Percentiles rank a stretch among this genome's conserved stretches.
Conservation (phyloP, 2,329 filamentous ascomycete genomes). For the Fusarium sororula region DNA sequence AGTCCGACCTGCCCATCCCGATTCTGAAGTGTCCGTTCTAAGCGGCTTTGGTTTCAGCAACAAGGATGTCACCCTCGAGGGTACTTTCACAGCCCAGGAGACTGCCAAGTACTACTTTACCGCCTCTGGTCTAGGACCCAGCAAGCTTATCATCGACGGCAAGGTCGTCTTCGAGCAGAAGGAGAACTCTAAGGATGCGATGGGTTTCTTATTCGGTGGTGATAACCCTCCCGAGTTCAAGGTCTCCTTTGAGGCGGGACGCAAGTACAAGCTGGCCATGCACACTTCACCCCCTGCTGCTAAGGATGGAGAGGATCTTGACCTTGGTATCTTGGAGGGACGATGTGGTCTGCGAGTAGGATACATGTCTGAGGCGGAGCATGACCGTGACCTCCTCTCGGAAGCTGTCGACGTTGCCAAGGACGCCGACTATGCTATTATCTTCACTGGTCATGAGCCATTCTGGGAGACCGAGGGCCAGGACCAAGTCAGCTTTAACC, state of each 20-base stretch:
- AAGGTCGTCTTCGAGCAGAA: slow-evolving; percentile 46
- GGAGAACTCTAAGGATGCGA: slow-evolving; percentile 45
- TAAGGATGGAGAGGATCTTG: slow-evolving; percentile 37
- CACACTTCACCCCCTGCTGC: slow-evolving; percentile 43
- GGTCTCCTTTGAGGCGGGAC: slow-evolving; percentile 42
- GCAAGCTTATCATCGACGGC: slow-evolving; percentile 44
- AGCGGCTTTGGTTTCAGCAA: slow-evolving; percentile 34
- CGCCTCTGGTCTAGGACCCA: slow-evolving; percentile 45
- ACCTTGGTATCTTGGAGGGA: slow-evolving; percentile 47
- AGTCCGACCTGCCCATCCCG: slow-evolving; percentile 36
- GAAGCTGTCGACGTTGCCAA: slow-evolving; percentile 68
- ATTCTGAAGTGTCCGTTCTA: slow-evolving; percentile 40
- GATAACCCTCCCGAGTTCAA: slow-evolving; percentile 45
- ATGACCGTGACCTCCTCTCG: slow-evolving; percentile 49
- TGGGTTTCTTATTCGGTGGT: slow-evolving; percentile 48
- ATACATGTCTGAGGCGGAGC: slow-evolving; percentile 44
- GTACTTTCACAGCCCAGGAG: slow-evolving; percentile 45
- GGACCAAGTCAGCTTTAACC: slow-evolving; percentile 75
- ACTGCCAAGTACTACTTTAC: slow-evolving; percentile 47
- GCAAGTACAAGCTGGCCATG: slow-evolving; percentile 45
- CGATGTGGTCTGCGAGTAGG: slow-evolving; percentile 46
- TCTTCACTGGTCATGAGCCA: slow-evolving; percentile 67
- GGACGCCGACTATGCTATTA: slow-evolving; percentile 64
- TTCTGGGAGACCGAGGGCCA: slow-evolving; percentile 63
- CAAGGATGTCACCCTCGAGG: slow-evolving; percentile 44